Evolutionary conservation across 2,329 filamentous ascomycete genomes (phyloP).

Genomic region (Fusarium miscanthi): DNA sequence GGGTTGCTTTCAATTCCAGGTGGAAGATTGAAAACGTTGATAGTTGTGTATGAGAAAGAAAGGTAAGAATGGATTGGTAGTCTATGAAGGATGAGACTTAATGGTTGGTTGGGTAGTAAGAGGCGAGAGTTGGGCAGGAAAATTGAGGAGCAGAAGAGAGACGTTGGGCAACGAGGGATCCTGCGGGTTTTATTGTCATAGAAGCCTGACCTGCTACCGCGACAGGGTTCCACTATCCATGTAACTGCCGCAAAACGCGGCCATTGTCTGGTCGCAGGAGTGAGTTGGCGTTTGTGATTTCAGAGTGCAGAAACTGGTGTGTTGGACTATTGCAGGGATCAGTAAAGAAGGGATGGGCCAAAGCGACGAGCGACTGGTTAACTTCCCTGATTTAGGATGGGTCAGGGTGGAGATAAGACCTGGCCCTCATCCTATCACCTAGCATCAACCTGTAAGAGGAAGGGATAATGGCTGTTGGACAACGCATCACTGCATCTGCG

Average conservation of each 20-base stretch:
- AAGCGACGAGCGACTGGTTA: constrained; percentile 48
- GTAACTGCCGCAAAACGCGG: constrained; percentile 44
- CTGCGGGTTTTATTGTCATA: constrained; percentile 62
- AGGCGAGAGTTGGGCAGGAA: constrained; percentile 49
- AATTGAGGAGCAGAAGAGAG: constrained; percentile 46
- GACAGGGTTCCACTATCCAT: constrained; percentile 44
- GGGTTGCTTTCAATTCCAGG: constrained; percentile 40
- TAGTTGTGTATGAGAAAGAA: constrained; percentile 34
- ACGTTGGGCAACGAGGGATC: constrained; percentile 58
- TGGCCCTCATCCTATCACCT: constrained; percentile 58
- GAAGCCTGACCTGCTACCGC: constrained; percentile 44
- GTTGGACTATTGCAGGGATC: constrained; percentile 48
- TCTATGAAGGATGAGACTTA: constrained; percentile 42
- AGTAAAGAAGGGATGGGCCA: constrained; percentile 44
- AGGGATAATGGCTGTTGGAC: constrained; percentile 59
- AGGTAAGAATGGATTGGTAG: constrained; percentile 36
- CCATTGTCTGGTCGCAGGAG: constrained; percentile 61
- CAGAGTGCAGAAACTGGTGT: constrained; percentile 42
- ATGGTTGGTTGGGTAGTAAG: constrained; percentile 54
- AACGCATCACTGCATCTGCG: constrained; percentile 56
- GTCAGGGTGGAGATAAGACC: constrained; percentile 52
- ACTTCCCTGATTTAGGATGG: constrained; percentile 55
- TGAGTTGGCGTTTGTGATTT: constrained; percentile 59
- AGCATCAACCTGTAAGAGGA: constrained; percentile 49
- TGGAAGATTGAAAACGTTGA: constrained; percentile 36